Evolutionary conservation across 331 rosid species (phyloP).

Genomic region (Quercus lobata): DNA sequence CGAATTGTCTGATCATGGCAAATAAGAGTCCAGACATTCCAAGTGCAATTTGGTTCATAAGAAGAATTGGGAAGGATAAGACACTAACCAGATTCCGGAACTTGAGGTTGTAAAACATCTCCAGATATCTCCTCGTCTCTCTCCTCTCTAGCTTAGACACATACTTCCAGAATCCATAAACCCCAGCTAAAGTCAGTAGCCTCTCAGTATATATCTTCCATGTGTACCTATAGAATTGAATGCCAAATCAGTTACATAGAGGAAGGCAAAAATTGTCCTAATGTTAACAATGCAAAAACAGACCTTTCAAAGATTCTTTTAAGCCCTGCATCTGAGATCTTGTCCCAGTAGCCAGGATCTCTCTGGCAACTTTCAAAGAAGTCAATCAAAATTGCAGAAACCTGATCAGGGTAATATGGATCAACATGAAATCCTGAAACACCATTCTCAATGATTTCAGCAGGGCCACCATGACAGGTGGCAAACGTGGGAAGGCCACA

Average conservation of each 20-base stretch:
- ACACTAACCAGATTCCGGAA: constrained; percentile 78
- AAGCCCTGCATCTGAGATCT: constrained; percentile 66
- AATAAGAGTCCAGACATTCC: neutral
- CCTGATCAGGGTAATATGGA: constrained; percentile 80
- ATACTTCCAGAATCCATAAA: constrained; percentile 82
- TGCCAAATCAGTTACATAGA: too few species aligned
- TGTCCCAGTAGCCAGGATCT: constrained; percentile 63
- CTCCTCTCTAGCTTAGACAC: constrained; percentile 82
- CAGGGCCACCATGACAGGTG: constrained; percentile 84
- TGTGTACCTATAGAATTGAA: constrained; percentile 54
- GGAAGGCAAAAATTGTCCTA: neutral
- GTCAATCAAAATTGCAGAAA: constrained; percentile 46
- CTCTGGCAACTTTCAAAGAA: constrained; percentile 58
- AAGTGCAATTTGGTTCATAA: too few species aligned
- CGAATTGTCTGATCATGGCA: neutral
- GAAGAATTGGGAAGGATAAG: neutral
- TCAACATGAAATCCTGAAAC: constrained; percentile 80
- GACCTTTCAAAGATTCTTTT: constrained; percentile 76
- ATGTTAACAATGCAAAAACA: neutral
- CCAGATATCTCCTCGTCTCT: constrained; percentile 72
- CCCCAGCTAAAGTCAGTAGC: constrained; percentile 85
- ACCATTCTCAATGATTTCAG: constrained; percentile 81
- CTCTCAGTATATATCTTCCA: constrained; percentile 88
- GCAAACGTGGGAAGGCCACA: constrained; percentile 86
- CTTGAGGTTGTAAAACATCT: constrained; percentile 87